These are phyloP conservation scores for Teratosphaeria gauchensis DNA, from an alignment of 2,329 filamentous ascomycete species.

Conservation along the genomic window DNA sequence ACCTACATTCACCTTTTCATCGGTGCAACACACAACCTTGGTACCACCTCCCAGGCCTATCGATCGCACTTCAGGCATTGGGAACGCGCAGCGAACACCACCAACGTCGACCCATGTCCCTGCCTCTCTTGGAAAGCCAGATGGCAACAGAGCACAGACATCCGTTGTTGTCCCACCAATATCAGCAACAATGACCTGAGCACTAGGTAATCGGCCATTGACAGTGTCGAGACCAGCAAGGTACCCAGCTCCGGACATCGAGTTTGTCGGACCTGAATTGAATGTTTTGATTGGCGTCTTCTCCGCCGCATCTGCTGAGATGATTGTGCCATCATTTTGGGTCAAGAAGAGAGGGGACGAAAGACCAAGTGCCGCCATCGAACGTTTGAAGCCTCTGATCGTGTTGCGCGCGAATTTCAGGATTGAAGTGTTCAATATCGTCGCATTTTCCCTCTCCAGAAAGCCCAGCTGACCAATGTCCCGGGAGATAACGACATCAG, in stretches of 20 bases:
- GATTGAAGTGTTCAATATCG: constrained; percentile 42
- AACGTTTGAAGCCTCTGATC: constrained; percentile 35
- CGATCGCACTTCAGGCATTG: constrained; percentile 39
- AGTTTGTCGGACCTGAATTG: constrained; percentile 43
- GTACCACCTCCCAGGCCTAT: constrained; percentile 50
- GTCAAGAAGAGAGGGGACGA: constrained; percentile 42
- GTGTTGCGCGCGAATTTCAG: constrained; percentile 37
- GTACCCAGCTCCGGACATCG: constrained; percentile 48
- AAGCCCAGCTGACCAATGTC: constrained; percentile 43
- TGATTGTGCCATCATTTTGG: constrained; percentile 43
- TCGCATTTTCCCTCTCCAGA: constrained; percentile 42
- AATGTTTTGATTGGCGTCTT: constrained; percentile 43
- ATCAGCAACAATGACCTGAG: constrained; percentile 47
- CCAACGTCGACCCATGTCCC: constrained; percentile 52
- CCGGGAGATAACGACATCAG: constrained; percentile 43
- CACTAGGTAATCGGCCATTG: constrained; percentile 14
- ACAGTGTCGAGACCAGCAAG: constrained; percentile 32
- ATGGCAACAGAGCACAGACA: constrained; percentile 48
- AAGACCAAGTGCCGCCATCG: constrained; percentile 36
- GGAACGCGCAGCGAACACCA: constrained; percentile 47
- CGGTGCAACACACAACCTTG: constrained; percentile 26
- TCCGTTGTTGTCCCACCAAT: constrained; percentile 59
- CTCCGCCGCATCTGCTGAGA: constrained; percentile 37
- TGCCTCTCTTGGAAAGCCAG: constrained; percentile 52
- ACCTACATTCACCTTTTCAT: constrained; percentile 37